These are phyloP conservation scores for Claviceps spartinae DNA, from an alignment of 2,329 filamentous ascomycete genomes.

Conservation along the genomic window DNA sequence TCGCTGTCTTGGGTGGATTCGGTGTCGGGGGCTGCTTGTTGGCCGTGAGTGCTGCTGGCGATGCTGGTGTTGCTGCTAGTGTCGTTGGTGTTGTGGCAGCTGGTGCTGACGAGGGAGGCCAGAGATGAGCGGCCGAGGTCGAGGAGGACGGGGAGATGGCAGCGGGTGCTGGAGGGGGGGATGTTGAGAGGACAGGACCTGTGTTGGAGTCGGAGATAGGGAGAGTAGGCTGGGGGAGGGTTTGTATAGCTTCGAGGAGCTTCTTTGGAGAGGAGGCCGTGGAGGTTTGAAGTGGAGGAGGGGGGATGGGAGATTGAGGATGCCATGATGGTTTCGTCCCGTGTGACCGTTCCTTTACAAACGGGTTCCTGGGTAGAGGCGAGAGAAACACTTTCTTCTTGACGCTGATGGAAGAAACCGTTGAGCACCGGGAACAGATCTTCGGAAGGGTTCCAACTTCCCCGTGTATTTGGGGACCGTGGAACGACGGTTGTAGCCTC, in stretches of 20 bases:
- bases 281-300: background rate
- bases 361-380: too few species aligned
- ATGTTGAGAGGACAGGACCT: background rate
- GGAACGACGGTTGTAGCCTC: too few species aligned
- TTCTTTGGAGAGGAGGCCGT: conserved; percentile 4
- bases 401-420: too few species aligned
- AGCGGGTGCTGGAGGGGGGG: background rate
- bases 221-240: conserved; percentile 20
- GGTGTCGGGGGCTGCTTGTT: background rate
- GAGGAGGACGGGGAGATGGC: background rate
- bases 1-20: background rate
- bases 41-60: background rate
- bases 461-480: too few species aligned
- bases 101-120: background rate
- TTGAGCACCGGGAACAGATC: too few species aligned
- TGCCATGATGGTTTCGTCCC: too few species aligned
- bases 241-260: conserved; percentile 7
- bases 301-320: too few species aligned
- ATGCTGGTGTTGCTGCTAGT: background rate
- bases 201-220: conserved; percentile 7
- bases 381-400: too few species aligned
- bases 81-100: background rate
- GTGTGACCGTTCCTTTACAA: too few species aligned
- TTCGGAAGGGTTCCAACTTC: too few species aligned
- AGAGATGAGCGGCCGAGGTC: background rate